Percentiles rank a stretch among this genome's conserved stretches.
Conservation (phyloP, 768 basidiomycete genomes). For the Collybiopsis confluens region DNA sequence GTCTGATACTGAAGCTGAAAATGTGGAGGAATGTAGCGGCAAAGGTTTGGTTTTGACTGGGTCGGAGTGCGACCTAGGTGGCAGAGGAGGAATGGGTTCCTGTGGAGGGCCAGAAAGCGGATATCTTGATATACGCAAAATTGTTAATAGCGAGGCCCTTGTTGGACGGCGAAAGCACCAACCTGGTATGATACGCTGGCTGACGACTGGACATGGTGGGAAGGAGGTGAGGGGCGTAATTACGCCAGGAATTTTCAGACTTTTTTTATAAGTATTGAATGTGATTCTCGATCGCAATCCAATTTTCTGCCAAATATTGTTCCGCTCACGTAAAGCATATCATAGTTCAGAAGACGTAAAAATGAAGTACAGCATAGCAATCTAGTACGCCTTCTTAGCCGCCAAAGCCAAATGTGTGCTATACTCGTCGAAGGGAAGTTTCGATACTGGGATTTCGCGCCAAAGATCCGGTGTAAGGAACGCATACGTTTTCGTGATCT, state of each 20-base stretch:
- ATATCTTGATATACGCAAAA: neutral
- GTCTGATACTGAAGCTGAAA: conserved; percentile 1
- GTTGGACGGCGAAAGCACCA: neutral
- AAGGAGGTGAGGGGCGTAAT: neutral
- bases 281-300: neutral
- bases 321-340: neutral
- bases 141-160: neutral
- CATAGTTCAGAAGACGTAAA: conserved; percentile 1
- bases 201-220: conserved; percentile 7
- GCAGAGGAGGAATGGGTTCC: conserved; percentile 6
- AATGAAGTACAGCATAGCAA: conserved; percentile 8
- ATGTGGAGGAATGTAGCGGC: neutral
- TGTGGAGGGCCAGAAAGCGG: conserved; percentile 5
- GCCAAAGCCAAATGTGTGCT: conserved; percentile 86
- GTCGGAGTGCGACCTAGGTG: neutral
- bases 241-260: neutral
- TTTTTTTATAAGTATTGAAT: neutral
- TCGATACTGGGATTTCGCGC: conserved; percentile 88
- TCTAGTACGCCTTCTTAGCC: conserved; percentile 71
- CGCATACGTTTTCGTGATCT: conserved; percentile 97
- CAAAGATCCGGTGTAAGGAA: conserved; percentile 99
- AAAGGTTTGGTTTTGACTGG: neutral
- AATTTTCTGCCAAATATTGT: neutral
- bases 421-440: conserved; percentile 93
- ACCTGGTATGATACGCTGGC: conserved; percentile 5